Base-by-base conservation (phyloP, 2,329 filamentous ascomycete genomes). In the Venturia oleaginea region DNA sequence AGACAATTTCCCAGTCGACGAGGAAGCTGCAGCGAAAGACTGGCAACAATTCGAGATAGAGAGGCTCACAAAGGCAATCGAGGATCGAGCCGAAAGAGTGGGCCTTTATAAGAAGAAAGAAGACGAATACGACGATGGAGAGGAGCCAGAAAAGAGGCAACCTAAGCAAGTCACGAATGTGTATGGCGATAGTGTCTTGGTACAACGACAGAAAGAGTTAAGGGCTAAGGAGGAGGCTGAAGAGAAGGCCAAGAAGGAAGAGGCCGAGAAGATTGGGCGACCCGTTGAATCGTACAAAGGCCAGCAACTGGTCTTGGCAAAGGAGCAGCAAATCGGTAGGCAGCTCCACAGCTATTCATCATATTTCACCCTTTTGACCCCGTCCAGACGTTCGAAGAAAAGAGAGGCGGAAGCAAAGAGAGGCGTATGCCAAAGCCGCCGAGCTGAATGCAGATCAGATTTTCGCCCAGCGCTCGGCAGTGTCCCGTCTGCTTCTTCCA, bases 31-130 rank as follows among this genome's bases (percentile, higher is more conserved):
- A 17, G 76, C 76, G 11, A 71, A 74, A 61, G 72, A 73, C 63
- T 77, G 74, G 74, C 74, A 74, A 7, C 72, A 75, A 67, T 71
- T 68, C 51, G 75, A 76, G 64, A 74, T 73, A 2, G 74, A 75
- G 65, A 70, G 72, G 55, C 73, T 76, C n/a, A 68, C 74, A 30
- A 72, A 73, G 51, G 73, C 76, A 66, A 67, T 76, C 4, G 73
- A 64, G 34, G 59, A 64, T 54, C 51, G 70, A 34, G 73, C 74
- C 34, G 68, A 75, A 64, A 66, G 74, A 66, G 48, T 69, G 46
- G 62, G 68, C 11, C 27, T 70, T 13, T 71, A 73, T 65, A 71
- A 74, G 64, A 70, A 73, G 65, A 67, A 69, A 30, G 69, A 70
- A n/a, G 60, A 27, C 22, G 68, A 70, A 54, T 66, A 68, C 8